Conservation (phyloP, 495 filamentous ascomycete genomes). For the Penicillium pancosmium region DNA sequence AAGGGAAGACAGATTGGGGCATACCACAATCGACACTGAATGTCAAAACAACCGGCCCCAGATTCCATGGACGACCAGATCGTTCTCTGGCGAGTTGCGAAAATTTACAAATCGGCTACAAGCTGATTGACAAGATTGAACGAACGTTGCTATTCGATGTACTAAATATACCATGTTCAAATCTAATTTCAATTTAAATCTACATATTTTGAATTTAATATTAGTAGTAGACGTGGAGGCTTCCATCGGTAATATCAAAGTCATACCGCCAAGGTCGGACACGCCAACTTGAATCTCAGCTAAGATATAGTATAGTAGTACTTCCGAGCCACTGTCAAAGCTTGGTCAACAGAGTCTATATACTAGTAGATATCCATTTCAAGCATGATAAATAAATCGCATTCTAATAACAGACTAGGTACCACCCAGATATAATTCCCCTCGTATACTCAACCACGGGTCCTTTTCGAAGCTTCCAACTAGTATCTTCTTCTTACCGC, state of each 20-base stretch:
- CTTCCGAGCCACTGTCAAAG: no score
- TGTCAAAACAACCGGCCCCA: background rate
- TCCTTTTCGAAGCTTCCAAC: no score
- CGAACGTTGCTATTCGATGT: background rate
- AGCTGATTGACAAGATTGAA: conserved; percentile 1
- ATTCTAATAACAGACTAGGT: no score
- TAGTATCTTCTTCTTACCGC: no score
- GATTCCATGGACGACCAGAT: background rate
- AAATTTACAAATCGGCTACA: background rate
- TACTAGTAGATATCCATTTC: no score
- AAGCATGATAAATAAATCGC: no score
- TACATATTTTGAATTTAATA: background rate
- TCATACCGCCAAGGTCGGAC: no score
- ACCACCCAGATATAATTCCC: no score
- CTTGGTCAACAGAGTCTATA: no score
- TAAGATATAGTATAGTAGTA: no score
- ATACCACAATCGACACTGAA: background rate
- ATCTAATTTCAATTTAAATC: background rate
- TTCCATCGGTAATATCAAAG: background rate
- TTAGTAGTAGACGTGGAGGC: background rate
- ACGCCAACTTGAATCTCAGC: no score
- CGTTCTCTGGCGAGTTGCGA: background rate
- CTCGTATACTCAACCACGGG: no score
- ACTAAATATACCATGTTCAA: conserved; percentile 2
- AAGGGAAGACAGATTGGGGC: background rate